phyloP scores from a whole-genome alignment of 1,284 basidiomycete genomes.

The Ceratobasidium theobromae region DNA sequence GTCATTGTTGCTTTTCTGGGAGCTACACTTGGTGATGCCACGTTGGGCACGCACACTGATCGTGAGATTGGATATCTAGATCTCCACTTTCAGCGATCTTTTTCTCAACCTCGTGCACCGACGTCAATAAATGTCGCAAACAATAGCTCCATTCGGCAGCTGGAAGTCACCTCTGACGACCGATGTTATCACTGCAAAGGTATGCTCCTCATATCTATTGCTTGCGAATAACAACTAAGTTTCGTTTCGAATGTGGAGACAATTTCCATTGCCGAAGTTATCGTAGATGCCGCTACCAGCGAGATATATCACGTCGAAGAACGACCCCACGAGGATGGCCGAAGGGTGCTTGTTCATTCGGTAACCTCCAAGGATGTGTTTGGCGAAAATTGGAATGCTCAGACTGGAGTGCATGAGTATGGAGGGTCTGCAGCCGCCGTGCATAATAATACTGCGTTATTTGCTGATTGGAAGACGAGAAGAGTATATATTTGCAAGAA shows the following conservation, averaged over 20 bases:
- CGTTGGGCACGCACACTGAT: too few species aligned
- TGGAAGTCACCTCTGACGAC: slow-evolving; percentile 63
- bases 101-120: too few species aligned
- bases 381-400: slow-evolving; percentile 55
- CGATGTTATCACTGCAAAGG: slow-evolving; percentile 55
- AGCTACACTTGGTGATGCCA: too few species aligned
- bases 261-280: slow-evolving; percentile 48
- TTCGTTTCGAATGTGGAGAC: slow-evolving; percentile 40
- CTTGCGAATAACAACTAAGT: slow-evolving; percentile 34
- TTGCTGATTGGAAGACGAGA: slow-evolving; percentile 56
- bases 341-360: slow-evolving; percentile 58
- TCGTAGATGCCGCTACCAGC: slow-evolving; percentile 56
- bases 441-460: slow-evolving; percentile 53
- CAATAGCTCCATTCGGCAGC: slow-evolving; percentile 55
- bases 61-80: too few species aligned
- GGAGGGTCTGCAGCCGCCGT: slow-evolving; percentile 56
- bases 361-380: slow-evolving; percentile 52
- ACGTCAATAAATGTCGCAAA: slow-evolving; percentile 29
- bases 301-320: slow-evolving; percentile 62
- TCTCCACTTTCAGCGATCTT: too few species aligned
- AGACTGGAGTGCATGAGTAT: slow-evolving; percentile 62
- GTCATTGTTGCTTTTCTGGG: too few species aligned
- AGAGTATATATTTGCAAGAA: slow-evolving; percentile 50
- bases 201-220: slow-evolving; percentile 39
- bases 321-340: slow-evolving; percentile 61